Conservation (phyloP, 306 rosid species). For the Malus domestica region DNA sequence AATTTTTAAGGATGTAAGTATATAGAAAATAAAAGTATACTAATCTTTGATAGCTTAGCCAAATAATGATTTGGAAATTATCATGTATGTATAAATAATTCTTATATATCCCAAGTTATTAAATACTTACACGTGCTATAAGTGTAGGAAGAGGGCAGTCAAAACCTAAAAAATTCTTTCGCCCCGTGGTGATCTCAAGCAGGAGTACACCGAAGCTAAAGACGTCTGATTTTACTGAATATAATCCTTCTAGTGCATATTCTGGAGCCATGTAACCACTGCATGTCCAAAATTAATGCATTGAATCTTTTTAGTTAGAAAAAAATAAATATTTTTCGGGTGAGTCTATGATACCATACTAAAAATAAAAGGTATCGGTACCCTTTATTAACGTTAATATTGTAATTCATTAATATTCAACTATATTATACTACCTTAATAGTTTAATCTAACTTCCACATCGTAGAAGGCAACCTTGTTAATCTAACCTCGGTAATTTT, state of each 20-base stretch:
- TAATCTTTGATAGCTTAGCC: neutral
- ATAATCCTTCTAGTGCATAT: slow-evolving; percentile 23
- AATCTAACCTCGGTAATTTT: too few relatives aligned
- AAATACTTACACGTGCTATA: neutral
- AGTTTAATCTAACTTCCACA: too few relatives aligned
- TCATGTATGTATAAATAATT: too few relatives aligned
- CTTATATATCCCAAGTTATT: neutral
- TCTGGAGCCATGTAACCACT: slow-evolving; percentile 47
- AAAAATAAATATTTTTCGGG: too few relatives aligned
- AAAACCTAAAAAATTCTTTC: neutral
- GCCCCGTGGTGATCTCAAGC: slow-evolving; percentile 31
- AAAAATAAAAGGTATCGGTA: too few relatives aligned
- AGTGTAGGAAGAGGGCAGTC: neutral
- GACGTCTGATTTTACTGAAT: slow-evolving; percentile 23
- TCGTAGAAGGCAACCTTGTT: too few relatives aligned
- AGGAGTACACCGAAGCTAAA: slow-evolving; percentile 35
- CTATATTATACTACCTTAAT: too few relatives aligned
- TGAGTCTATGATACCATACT: too few relatives aligned
- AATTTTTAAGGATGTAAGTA: neutral
- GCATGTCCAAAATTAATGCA: neutral
- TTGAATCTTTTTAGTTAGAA: too few relatives aligned
- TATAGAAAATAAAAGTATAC: neutral
- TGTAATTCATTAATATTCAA: too few relatives aligned
- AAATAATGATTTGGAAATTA: neutral
- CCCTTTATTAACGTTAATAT: too few relatives aligned